These are phyloP conservation scores for Carex littledalei DNA, from an alignment of 176 grass and related monocot genomes.

Conservation along the genomic window DNA sequence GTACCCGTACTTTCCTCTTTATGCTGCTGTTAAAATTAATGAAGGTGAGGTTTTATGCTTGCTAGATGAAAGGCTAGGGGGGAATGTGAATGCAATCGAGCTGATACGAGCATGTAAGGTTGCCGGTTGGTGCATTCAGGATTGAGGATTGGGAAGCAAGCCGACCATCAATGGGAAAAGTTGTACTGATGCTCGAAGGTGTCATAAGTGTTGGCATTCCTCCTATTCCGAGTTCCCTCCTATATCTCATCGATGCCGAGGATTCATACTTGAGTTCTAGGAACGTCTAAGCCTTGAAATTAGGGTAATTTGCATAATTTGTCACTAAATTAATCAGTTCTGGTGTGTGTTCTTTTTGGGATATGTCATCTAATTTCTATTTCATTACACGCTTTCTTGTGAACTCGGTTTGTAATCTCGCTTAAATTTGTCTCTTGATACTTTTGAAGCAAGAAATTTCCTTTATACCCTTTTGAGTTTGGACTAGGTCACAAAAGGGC, in stretches of 20 bases:
- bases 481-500: too few species aligned
- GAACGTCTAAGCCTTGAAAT: conserved; percentile 20
- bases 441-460: too few species aligned
- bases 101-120: conserved; percentile 11
- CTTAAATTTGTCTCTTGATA: too few species aligned
- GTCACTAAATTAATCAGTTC: neutral
- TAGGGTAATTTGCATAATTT: neutral
- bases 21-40: neutral
- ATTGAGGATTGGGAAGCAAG: neutral
- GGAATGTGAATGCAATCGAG: neutral
- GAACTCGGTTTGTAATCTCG: too few species aligned
- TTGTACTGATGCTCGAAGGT: conserved; percentile 15
- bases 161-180: conserved; percentile 7
- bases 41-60: conserved; percentile 30
- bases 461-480: too few species aligned
- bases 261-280: neutral
- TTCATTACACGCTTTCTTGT: too few species aligned
- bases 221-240: neutral
- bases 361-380: too few species aligned
- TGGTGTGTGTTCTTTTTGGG: neutral
- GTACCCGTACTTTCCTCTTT: conserved; percentile 11
- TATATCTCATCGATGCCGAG: neutral
- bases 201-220: neutral
- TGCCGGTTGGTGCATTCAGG: conserved; percentile 30
- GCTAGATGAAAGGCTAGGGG: conserved; percentile 8